Conservation (phyloP, 2,329 filamentous ascomycete species). For the Cryphonectria nitschkei region DNA sequence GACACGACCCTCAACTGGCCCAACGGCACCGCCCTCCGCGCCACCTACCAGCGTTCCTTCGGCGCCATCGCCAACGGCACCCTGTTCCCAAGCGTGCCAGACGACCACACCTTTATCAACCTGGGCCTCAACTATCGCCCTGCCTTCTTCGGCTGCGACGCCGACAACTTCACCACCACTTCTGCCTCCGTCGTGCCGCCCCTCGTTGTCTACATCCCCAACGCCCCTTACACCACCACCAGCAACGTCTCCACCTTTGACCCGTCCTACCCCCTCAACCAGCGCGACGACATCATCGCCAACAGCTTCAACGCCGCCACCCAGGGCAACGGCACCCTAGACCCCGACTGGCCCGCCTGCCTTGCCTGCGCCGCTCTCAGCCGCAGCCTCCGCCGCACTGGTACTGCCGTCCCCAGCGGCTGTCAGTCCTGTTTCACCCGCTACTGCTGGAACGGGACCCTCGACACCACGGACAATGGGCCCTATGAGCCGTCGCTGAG, state of each 20-base stretch:
- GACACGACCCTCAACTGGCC: conserved; percentile 63
- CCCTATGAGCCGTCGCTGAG: conserved; percentile 40
- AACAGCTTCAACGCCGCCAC: conserved; percentile 88
- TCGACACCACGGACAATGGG: conserved; percentile 32
- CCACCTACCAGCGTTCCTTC: conserved; percentile 59
- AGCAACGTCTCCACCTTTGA: conserved; percentile 84
- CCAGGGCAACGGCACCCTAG: conserved; percentile 76
- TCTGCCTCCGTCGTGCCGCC: conserved; percentile 33
- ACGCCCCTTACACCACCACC: conserved; percentile 74
- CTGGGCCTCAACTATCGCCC: conserved; percentile 62
- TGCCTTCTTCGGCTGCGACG: conserved; percentile 66
- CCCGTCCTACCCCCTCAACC: conserved; percentile 61
- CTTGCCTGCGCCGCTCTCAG: conserved; percentile 86
- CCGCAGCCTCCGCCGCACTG: conserved; percentile 74
- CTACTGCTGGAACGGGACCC: conserved; percentile 94
- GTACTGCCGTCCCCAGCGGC: conserved; percentile 67
- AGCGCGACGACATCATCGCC: conserved; percentile 79
- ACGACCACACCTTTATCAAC: conserved; percentile 58
- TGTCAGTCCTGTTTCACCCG: conserved; percentile 76
- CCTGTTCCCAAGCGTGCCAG: conserved; percentile 62
- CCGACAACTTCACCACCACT: conserved; percentile 38
- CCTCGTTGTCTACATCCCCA: conserved; percentile 72
- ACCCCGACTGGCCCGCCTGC: conserved; percentile 77
- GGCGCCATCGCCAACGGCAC: conserved; percentile 54
- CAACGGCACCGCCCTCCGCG: conserved; percentile 61